A percentile compares a stretch with the other conserved stretches of the same genome.
phyloP scores from a whole-genome alignment of 1,139 yeast genomes.

The Pichia sp. region DNA sequence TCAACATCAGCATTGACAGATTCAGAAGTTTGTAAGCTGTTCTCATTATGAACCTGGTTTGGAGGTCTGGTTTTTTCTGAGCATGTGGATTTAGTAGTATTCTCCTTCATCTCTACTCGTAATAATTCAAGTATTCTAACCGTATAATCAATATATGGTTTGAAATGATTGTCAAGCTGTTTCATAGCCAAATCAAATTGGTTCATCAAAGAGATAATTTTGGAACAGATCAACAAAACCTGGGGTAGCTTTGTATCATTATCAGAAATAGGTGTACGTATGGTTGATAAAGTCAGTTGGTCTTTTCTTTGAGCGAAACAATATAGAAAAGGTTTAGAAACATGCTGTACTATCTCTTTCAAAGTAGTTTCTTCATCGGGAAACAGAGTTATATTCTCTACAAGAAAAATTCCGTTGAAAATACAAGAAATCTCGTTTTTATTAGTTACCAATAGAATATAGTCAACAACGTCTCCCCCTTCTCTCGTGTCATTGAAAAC shows the following conservation, averaged over 20 bases:
- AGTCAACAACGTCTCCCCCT: no score
- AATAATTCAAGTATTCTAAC: conserved; percentile 32
- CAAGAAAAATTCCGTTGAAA: conserved; percentile 31
- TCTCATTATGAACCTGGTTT: conserved; percentile 1
- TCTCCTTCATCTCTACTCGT: conserved; percentile 24
- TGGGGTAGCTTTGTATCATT: conserved; percentile 16
- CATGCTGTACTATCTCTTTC: background rate
- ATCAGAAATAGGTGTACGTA: conserved; percentile 16
- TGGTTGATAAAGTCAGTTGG: background rate
- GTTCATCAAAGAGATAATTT: conserved; percentile 27
- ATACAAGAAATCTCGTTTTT: conserved; percentile 23
- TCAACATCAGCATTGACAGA: background rate
- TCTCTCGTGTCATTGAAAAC: no score
- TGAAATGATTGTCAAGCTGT: conserved; percentile 33
- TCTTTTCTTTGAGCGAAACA: background rate
- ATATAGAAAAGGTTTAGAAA: background rate
- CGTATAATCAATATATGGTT: conserved; percentile 36
- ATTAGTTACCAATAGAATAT: conserved; percentile 27
- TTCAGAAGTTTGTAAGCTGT: background rate
- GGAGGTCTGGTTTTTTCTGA: background rate
- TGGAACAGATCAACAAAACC: conserved; percentile 21
- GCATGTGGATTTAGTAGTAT: no score
- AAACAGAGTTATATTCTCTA: conserved; percentile 21
- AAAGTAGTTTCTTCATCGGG: background rate
- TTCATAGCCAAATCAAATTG: conserved; percentile 37